Conservation (phyloP, 2,329 filamentous ascomycete species). For the Ascochyta lentis region DNA sequence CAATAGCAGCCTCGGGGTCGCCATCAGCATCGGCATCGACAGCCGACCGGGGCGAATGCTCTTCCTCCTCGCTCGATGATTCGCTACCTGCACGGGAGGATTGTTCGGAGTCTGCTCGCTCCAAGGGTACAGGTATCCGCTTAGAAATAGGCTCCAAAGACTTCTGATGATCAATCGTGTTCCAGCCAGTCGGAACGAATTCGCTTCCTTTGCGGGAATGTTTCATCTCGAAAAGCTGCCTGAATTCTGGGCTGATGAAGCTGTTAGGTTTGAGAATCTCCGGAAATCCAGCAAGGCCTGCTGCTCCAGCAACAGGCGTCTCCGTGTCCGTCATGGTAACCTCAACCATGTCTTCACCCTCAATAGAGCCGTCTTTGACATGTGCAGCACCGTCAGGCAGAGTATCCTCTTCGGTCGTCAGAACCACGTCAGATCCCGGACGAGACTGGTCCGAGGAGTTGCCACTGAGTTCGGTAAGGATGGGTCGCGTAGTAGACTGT, state of each 20-base stretch:
- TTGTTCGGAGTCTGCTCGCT: constrained; percentile 44
- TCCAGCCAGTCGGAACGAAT: constrained; percentile 74
- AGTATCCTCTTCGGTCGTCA: constrained; percentile 67
- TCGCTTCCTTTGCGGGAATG: constrained; percentile 64
- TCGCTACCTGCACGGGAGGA: constrained; percentile 30
- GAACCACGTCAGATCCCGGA: constrained; percentile 72
- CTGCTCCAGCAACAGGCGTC: constrained; percentile 25
- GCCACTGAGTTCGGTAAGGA: constrained; percentile 62
- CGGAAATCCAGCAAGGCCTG: constrained; percentile 28
- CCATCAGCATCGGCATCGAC: constrained; percentile 34
- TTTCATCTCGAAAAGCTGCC: constrained; percentile 73
- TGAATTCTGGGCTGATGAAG: constrained; percentile 70
- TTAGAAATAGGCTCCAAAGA: constrained; percentile 62
- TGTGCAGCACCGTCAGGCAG: constrained; percentile 73
- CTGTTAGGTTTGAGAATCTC: constrained; percentile 59
- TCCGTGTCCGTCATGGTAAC: constrained; percentile 78
- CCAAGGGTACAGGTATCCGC: constrained; percentile 49
- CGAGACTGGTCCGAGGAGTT: constrained; percentile 58
- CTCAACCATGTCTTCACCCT: constrained; percentile 90
- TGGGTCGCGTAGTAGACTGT: constrained; percentile 74
- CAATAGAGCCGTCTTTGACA: constrained; percentile 78
- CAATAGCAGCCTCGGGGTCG: constrained; percentile 26
- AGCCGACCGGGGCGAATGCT: constrained; percentile 36
- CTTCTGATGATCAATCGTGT: constrained; percentile 64
- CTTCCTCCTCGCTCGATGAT: constrained; percentile 47